A percentile compares a stretch with the other conserved stretches of the same genome.
Conservation (phyloP, 2,329 filamentous ascomycete genomes). For the Colletotrichum sojae region DNA sequence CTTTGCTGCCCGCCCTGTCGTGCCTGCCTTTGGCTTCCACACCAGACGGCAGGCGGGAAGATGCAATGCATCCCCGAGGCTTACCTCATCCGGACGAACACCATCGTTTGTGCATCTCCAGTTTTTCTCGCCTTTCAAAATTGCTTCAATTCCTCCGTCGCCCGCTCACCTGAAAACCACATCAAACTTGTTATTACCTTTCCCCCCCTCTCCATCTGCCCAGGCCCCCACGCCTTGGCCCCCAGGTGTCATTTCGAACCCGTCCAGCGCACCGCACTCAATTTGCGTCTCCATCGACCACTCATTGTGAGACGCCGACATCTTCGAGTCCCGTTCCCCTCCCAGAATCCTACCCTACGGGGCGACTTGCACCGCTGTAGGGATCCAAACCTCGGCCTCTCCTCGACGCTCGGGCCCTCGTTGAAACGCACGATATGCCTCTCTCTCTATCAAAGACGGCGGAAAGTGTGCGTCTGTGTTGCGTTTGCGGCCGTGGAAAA, state of each 20-base stretch:
- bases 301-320: slow-evolving; percentile 29
- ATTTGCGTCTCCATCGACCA: slow-evolving; percentile 17
- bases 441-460: neutral
- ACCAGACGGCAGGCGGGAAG: too few species aligned
- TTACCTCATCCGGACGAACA: slow-evolving; percentile 14
- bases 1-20: too few species aligned
- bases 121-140: slow-evolving; percentile 17
- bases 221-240: slow-evolving; percentile 32
- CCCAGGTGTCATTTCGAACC: slow-evolving; percentile 23
- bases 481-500: neutral
- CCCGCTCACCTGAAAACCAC: slow-evolving; percentile 22
- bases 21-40: too few species aligned
- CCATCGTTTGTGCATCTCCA: slow-evolving; percentile 20
- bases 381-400: neutral
- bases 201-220: neutral
- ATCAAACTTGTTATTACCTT: slow-evolving; percentile 28
- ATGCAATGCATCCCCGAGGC: too few species aligned
- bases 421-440: slow-evolving; percentile 6
- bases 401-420: slow-evolving; percentile 21
- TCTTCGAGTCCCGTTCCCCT: slow-evolving; percentile 16
- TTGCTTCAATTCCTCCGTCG: slow-evolving; percentile 20
- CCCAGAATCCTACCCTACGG: slow-evolving; percentile 18
- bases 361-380: neutral
- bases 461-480: neutral
- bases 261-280: slow-evolving; percentile 10